Percentiles rank a stretch among this genome's conserved stretches.
phyloP scores from a whole-genome alignment of 108 stramenopile species.

The Fragilariopsis cylindrus region DNA sequence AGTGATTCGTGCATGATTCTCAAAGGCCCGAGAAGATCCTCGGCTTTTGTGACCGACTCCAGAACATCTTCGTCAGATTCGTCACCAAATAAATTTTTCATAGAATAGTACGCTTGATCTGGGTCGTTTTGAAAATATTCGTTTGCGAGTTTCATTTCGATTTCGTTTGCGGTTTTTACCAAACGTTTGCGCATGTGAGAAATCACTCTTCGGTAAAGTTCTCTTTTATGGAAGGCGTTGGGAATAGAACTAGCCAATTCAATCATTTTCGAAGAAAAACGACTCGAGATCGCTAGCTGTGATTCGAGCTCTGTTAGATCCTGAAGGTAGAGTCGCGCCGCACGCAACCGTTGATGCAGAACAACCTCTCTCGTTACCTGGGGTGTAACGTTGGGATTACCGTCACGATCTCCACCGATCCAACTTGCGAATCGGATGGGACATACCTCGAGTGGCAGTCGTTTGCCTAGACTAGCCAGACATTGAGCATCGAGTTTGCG shows the following conservation, averaged over 20 bases:
- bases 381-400: conserved; percentile 96
- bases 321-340: conserved; percentile 76
- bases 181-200: conserved; percentile 76
- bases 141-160: conserved; percentile 48
- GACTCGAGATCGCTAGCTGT: conserved; percentile 73
- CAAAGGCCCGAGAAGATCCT: conserved; percentile 82
- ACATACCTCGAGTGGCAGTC: conserved; percentile 81
- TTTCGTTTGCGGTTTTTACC: conserved; percentile 69
- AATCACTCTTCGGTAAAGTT: conserved; percentile 85
- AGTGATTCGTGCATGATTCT: conserved; percentile 85
- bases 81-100: conserved; percentile 20
- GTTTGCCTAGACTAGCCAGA: conserved; percentile 60
- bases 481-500: conserved; percentile 92
- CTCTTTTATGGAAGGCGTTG: conserved; percentile 48
- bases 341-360: conserved; percentile 78
- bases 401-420: conserved; percentile 31
- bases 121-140: conserved; percentile 24
- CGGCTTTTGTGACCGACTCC: conserved; percentile 59
- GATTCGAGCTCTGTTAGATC: conserved; percentile 69
- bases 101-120: conserved; percentile 18
- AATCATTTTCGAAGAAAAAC: conserved; percentile 62
- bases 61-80: conserved; percentile 58
- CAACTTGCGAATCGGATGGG: conserved; percentile 86
- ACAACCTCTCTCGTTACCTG: conserved; percentile 88
- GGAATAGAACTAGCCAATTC: conserved; percentile 52